Conservation (phyloP, 208 protist genomes). For the Tritrichomonas foetus region DNA sequence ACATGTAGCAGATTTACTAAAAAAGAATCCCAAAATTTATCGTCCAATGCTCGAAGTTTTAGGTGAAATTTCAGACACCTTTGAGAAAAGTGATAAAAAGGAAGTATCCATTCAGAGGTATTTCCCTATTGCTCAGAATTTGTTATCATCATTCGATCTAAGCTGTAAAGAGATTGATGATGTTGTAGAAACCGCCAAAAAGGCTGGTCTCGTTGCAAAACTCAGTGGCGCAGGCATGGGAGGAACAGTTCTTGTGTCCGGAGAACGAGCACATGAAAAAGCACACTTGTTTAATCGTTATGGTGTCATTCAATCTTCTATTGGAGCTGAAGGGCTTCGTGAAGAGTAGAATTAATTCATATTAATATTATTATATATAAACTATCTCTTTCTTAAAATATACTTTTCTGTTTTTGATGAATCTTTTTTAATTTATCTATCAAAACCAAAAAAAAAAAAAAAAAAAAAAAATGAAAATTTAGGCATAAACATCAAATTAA, state of each 20-base stretch:
- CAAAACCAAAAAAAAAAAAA: neutral
- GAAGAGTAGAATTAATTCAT: neutral
- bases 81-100: neutral
- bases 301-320: neutral
- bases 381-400: neutral
- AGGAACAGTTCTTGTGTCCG: neutral
- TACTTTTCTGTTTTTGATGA: neutral
- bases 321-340: neutral
- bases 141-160: neutral
- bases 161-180: neutral
- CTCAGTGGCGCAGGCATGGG: slow-evolving; percentile 3
- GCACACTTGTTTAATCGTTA: neutral
- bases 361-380: neutral
- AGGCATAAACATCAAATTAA: neutral
- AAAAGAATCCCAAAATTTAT: neutral
- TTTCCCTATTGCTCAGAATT: neutral
- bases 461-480: neutral
- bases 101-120: neutral
- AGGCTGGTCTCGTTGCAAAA: neutral
- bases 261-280: neutral
- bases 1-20: neutral
- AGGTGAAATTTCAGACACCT: neutral
- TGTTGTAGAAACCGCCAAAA: neutral
- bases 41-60: neutral
- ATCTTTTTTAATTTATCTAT: neutral